Conservation (phyloP, 441 rosid species). For the Flueggea neowawraea region DNA sequence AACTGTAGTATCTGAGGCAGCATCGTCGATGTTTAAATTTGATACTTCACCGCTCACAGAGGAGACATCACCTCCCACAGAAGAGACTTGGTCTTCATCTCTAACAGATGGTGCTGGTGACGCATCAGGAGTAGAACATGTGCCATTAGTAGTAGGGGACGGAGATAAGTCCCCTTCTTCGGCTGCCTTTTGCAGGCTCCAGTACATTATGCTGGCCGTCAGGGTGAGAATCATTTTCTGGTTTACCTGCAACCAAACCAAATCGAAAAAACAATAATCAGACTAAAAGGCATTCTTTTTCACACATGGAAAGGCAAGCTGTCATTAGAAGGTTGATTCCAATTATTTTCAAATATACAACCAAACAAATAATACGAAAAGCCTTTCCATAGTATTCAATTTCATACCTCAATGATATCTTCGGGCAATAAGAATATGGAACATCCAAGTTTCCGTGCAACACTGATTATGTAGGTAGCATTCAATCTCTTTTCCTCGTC, state of each 20-base stretch:
- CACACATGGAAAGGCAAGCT: not conserved
- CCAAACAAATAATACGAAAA: not conserved
- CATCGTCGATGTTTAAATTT: conserved; percentile 45
- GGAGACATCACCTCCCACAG: conserved; percentile 59
- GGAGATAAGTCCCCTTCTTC: conserved; percentile 44
- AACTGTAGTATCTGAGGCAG: conserved; percentile 52
- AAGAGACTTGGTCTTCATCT: conserved; percentile 73
- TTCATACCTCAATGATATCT: conserved; percentile 75
- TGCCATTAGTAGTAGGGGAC: conserved; percentile 29
- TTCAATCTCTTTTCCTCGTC: conserved; percentile 82
- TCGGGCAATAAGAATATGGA: conserved; percentile 88
- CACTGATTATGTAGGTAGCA: conserved; percentile 82
- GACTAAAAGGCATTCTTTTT: not conserved
- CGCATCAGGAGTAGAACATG: conserved; percentile 37
- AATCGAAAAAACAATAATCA: not conserved
- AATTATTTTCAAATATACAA: not conserved
- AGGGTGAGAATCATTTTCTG: conserved; percentile 95
- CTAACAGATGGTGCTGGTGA: conserved; percentile 71
- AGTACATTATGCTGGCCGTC: conserved; percentile 90
- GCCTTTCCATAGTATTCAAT: not conserved
- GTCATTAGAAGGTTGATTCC: not conserved
- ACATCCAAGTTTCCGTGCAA: conserved; percentile 86
- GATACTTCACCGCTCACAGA: conserved; percentile 61
- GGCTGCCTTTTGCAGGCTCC: conserved; percentile 72
- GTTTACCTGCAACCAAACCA: conserved; percentile 64